phyloP scores from a whole-genome alignment of 345 rosid genomes.

The Sisymbrium altissimum region DNA sequence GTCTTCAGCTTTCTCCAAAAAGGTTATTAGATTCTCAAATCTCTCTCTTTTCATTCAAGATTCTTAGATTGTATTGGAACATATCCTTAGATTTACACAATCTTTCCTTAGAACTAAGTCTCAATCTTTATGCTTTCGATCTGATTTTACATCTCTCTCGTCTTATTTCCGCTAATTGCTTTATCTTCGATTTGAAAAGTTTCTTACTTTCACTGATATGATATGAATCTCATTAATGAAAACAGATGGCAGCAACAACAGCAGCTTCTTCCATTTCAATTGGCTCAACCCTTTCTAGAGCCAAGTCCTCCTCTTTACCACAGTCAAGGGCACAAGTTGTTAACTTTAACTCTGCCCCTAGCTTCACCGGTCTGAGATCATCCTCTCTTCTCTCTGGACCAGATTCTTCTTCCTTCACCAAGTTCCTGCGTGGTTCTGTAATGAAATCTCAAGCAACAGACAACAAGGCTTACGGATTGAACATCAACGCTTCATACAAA shows the following conservation, averaged over 20 bases:
- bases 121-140: background rate
- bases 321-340: conserved; percentile 42
- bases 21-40: conserved; percentile 17
- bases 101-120: background rate
- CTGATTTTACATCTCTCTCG: background rate
- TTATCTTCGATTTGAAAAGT: background rate
- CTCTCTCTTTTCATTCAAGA: background rate
- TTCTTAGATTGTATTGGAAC: background rate
- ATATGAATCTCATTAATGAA: background rate
- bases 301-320: conserved; percentile 31
- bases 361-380: conserved; percentile 64
- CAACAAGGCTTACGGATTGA: conserved; percentile 42
- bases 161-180: background rate
- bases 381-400: conserved; percentile 45
- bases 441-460: conserved; percentile 36
- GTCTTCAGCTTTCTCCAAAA: background rate
- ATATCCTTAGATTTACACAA: background rate
- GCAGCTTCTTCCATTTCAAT: conserved; percentile 57
- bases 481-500: conserved; percentile 70
- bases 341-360: conserved; percentile 44
- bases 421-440: conserved; percentile 45
- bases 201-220: background rate
- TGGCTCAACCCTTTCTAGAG: conserved; percentile 52
- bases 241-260: conserved; percentile 67
- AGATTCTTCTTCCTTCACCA: conserved; percentile 50